Percentiles rank a stretch among this genome's conserved stretches.
Conservation (phyloP, 1,139 yeast genomes). For the Protomyces pachydermus region DNA sequence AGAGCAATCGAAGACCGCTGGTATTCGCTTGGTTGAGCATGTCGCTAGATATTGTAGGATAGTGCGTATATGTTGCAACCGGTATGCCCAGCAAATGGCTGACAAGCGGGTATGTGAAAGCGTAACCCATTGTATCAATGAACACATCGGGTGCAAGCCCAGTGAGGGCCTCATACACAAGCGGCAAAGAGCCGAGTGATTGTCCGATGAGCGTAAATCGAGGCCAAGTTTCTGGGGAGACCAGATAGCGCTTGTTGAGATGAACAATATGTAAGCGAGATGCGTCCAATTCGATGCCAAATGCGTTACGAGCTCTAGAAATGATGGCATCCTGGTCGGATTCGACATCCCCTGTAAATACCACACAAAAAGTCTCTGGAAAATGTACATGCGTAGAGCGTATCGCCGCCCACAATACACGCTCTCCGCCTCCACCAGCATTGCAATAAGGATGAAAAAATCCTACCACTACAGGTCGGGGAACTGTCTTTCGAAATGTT, state of each 20-base stretch:
- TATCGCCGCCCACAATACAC: slow-evolving; percentile 93
- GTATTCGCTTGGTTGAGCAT: slow-evolving; percentile 51
- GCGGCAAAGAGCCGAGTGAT: slow-evolving; percentile 67
- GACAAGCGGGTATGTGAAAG: slow-evolving; percentile 71
- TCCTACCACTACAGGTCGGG: slow-evolving; percentile 45
- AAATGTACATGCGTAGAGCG: slow-evolving; percentile 57
- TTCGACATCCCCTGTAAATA: slow-evolving; percentile 69
- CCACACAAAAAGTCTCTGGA: slow-evolving; percentile 54
- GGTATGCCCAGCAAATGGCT: slow-evolving; percentile 59
- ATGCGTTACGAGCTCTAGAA: slow-evolving; percentile 49
- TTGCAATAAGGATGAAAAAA: slow-evolving; percentile 91
- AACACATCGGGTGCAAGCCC: slow-evolving; percentile 80
- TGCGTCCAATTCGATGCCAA: slow-evolving; percentile 53
- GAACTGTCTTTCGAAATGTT: not conserved
- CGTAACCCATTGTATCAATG: slow-evolving; percentile 86
- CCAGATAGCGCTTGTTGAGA: slow-evolving; percentile 56
- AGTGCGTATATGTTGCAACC: slow-evolving; percentile 81
- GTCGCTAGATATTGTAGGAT: slow-evolving; percentile 83
- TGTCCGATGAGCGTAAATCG: slow-evolving; percentile 80
- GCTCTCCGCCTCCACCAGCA: slow-evolving; percentile 98
- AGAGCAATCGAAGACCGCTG: slow-evolving; percentile 48
- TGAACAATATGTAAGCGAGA: slow-evolving; percentile 66
- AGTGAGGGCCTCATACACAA: slow-evolving; percentile 66
- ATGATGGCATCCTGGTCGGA: slow-evolving; percentile 52
- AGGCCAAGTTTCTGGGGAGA: slow-evolving; percentile 72